phyloP scores from a whole-genome alignment of 768 basidiomycete species.

The Mycena rebaudengoi region DNA sequence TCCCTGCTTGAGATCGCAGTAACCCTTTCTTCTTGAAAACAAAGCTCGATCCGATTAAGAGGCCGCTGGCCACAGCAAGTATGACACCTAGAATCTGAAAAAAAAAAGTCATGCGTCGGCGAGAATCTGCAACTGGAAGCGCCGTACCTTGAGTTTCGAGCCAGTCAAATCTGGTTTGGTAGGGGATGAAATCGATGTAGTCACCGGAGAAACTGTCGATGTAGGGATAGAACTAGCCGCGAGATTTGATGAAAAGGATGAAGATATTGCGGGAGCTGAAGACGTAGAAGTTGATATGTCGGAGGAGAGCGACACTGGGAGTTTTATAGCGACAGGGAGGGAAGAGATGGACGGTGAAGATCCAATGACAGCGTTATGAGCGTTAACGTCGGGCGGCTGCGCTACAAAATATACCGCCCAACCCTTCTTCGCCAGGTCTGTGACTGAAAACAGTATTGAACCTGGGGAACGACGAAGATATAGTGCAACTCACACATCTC shows the following conservation, averaged over 20 bases:
- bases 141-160: not conserved
- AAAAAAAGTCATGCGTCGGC: not conserved
- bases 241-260: not conserved
- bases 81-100: slow-evolving; percentile 79
- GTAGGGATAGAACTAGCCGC: not conserved
- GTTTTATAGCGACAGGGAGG: not conserved
- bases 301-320: not conserved
- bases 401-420: slow-evolving; percentile 11
- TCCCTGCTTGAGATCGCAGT: slow-evolving; percentile 80
- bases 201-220: not conserved
- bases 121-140: too few relatives aligned
- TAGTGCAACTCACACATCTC: slow-evolving; percentile 5
- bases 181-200: not conserved
- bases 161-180: not conserved
- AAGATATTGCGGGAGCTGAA: not conserved
- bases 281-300: not conserved
- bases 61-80: slow-evolving; percentile 77
- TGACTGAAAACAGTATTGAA: not conserved
- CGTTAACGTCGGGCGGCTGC: not conserved
- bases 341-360: not conserved
- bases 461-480: not conserved
- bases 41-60: slow-evolving; percentile 91
- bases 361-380: not conserved
- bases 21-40: slow-evolving; percentile 98
- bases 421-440: slow-evolving; percentile 6